Conservation (phyloP, 352 stramenopile genomes). For the Globisporangium sylvaticum region DNA sequence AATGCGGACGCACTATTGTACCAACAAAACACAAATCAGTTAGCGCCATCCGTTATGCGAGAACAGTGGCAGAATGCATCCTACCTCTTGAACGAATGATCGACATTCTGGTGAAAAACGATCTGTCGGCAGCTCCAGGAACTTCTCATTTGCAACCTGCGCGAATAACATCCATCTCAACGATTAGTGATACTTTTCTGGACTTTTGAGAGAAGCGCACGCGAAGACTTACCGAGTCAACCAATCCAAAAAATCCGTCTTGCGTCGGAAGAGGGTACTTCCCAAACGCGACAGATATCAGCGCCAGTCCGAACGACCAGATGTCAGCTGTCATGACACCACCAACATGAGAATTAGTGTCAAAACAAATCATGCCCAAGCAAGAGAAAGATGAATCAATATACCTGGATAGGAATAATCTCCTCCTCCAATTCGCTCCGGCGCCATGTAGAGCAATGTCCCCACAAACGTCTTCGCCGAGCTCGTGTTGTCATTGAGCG, state of each 20-base stretch:
- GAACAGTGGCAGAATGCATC: neutral
- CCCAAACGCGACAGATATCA: constrained; percentile 78
- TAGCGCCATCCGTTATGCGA: neutral
- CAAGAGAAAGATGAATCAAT: neutral
- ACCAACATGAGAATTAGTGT: neutral
- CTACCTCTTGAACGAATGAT: constrained; percentile 68
- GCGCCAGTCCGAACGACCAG: constrained; percentile 78
- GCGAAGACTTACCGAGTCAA: constrained; percentile 48
- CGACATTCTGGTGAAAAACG: constrained; percentile 65
- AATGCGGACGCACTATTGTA: constrained; percentile 53
- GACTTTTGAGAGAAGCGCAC: neutral
- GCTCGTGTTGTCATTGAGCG: constrained; percentile 66
- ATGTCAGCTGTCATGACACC: constrained; percentile 48
- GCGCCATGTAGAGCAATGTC: constrained; percentile 93
- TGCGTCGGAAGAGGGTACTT: constrained; percentile 83
- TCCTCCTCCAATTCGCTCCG: constrained; percentile 89
- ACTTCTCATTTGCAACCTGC: constrained; percentile 78
- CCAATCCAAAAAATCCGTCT: constrained; percentile 85
- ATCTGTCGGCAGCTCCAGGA: constrained; percentile 57
- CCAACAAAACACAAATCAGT: neutral
- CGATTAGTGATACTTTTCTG: neutral
- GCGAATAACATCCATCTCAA: neutral
- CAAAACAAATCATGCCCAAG: neutral
- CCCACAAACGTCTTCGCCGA: constrained; percentile 92
- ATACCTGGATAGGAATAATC: constrained; percentile 87